These are phyloP conservation scores for Trichoderma sp. DNA, from an alignment of 2,329 filamentous ascomycete species.

Conservation along the genomic window DNA sequence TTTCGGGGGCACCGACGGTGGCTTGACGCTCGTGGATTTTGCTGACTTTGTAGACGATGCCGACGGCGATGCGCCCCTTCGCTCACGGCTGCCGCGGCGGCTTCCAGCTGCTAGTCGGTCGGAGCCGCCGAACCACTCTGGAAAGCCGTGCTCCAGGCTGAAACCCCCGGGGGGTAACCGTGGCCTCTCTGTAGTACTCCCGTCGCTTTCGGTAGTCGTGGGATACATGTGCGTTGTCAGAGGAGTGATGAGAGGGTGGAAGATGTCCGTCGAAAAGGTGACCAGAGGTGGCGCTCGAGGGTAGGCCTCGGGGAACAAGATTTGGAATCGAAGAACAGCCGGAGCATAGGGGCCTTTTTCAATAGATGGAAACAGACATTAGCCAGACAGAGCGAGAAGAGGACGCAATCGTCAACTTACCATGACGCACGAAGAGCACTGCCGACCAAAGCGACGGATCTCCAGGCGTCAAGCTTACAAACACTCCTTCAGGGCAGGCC, in stretches of 20 bases:
- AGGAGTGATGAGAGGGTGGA: slow-evolving; percentile 89
- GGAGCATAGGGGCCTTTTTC: slow-evolving; percentile 77
- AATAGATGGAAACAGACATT: not conserved
- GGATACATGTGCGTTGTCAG: slow-evolving; percentile 94
- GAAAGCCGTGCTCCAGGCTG: slow-evolving; percentile 86
- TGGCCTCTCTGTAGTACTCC: slow-evolving; percentile 80
- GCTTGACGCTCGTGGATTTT: slow-evolving; percentile 32
- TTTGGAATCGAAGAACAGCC: slow-evolving; percentile 83
- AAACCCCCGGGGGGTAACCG: slow-evolving; percentile 84
- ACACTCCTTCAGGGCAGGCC: slow-evolving; percentile 80
- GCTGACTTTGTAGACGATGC: slow-evolving; percentile 5
- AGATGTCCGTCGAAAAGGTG: slow-evolving; percentile 88
- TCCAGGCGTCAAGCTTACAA: slow-evolving; percentile 77
- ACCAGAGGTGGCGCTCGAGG: slow-evolving; percentile 77
- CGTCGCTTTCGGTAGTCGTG: slow-evolving; percentile 69
- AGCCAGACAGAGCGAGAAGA: not conserved
- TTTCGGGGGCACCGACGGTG: slow-evolving; percentile 28
- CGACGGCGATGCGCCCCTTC: slow-evolving; percentile 28
- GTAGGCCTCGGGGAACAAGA: slow-evolving; percentile 80
- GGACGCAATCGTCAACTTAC: slow-evolving; percentile 43
- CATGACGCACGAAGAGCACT: slow-evolving; percentile 87
- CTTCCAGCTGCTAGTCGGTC: slow-evolving; percentile 40
- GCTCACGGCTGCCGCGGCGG: slow-evolving; percentile 43
- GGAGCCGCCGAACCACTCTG: slow-evolving; percentile 75
- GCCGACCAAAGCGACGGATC: slow-evolving; percentile 82